These are phyloP conservation scores for Moesziomyces aphidis DNA, from an alignment of 1,284 basidiomycete species.

Conservation along the genomic window DNA sequence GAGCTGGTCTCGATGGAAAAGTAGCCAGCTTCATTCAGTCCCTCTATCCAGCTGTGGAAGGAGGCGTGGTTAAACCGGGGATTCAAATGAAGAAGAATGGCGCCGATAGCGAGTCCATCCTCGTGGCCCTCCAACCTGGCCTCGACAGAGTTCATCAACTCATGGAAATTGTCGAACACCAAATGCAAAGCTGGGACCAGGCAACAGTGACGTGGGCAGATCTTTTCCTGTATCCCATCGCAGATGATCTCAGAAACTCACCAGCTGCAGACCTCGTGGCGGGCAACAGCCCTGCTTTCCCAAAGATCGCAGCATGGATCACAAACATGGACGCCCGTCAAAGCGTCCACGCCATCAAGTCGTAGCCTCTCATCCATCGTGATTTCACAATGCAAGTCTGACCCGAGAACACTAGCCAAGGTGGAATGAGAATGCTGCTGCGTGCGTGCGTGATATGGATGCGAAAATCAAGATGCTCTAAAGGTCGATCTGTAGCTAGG, in stretches of 20 bases:
- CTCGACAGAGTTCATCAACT: conserved; percentile 11
- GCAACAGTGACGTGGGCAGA: conserved; percentile 29
- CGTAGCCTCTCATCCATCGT: conserved; percentile 3
- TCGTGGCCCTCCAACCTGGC: conserved; percentile 21
- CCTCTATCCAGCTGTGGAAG: conserved; percentile 34
- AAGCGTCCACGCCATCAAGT: conserved; percentile 18
- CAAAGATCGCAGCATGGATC: conserved; percentile 25
- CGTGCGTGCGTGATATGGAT: too few relatives aligned
- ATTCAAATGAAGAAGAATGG: conserved; percentile 34
- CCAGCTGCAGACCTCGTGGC: conserved; percentile 12
- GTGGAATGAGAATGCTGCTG: too few relatives aligned
- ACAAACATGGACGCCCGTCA: conserved; percentile 18
- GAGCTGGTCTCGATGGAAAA: conserved; percentile 21
- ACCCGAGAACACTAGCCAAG: too few relatives aligned
- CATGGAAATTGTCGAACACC: conserved; percentile 31
- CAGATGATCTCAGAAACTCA: conserved; percentile 27
- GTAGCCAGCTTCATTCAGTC: conserved; percentile 29
- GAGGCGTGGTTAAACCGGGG: conserved; percentile 36
- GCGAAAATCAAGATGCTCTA: too few relatives aligned
- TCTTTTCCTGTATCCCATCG: conserved; percentile 44
- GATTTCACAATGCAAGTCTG: background rate
- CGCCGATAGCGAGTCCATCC: conserved; percentile 29
- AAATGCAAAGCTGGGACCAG: conserved; percentile 6
- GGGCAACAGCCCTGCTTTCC: conserved; percentile 19
- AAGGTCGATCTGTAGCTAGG: too few relatives aligned